phyloP scores from a whole-genome alignment of 176 grass and related monocot species.

The Ensete glaucum region DNA sequence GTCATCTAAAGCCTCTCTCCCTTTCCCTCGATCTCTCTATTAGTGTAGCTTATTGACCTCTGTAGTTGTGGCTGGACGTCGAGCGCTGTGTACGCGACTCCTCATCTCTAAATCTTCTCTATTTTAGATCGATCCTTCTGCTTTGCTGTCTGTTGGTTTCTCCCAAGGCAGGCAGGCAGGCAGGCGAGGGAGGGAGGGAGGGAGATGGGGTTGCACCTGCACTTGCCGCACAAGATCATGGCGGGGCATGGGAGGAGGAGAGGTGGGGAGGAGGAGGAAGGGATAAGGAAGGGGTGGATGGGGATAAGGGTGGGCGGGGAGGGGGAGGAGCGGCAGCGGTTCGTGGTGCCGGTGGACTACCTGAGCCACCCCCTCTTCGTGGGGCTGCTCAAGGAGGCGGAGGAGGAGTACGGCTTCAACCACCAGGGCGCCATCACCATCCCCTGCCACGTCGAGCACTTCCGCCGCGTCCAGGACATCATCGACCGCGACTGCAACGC shows the following conservation, averaged over 20 bases:
- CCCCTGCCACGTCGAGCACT: conserved; percentile 32
- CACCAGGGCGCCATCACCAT: conserved; percentile 34
- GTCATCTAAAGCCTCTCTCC: too few relatives aligned
- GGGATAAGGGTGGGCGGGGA: conserved; percentile 26
- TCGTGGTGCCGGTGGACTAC: conserved; percentile 31
- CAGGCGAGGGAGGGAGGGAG: too few relatives aligned
- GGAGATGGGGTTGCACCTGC: not conserved
- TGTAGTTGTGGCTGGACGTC: too few relatives aligned
- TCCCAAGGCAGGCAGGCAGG: too few relatives aligned
- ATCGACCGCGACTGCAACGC: conserved; percentile 17
- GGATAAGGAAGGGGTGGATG: conserved; percentile 31
- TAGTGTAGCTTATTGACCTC: too few relatives aligned
- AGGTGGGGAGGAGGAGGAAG: conserved; percentile 2
- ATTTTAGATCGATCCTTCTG: too few relatives aligned
- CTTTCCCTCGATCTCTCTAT: too few relatives aligned
- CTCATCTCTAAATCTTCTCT: too few relatives aligned
- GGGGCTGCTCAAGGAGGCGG: conserved; percentile 34
- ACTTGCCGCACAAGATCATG: not conserved
- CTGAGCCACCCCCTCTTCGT: conserved; percentile 33
- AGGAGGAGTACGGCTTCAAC: conserved; percentile 30
- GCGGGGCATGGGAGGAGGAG: conserved; percentile 10
- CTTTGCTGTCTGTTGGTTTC: too few relatives aligned
- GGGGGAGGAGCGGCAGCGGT: conserved; percentile 22
- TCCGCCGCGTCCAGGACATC: conserved; percentile 25
- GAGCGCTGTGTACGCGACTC: too few relatives aligned